Percentiles rank a stretch among this genome's conserved stretches.
Conservation (phyloP, 495 filamentous ascomycete species). For the Eremomyces bilateralis region DNA sequence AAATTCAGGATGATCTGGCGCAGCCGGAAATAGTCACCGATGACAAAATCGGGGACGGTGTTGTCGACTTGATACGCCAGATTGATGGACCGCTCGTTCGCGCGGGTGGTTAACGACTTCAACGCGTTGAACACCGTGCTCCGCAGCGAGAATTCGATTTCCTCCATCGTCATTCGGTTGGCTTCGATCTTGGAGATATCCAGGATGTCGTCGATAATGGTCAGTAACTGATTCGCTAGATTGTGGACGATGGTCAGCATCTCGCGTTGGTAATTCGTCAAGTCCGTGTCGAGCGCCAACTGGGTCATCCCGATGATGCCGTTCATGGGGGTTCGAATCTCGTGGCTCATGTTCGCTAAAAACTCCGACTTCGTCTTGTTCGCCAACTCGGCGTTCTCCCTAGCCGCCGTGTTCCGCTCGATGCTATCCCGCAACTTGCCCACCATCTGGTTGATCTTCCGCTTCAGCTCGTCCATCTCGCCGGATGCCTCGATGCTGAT, state of each 20-base stretch:
- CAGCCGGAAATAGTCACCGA: slow-evolving; percentile 90
- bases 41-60: slow-evolving; percentile 86
- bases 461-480: slow-evolving; percentile 98
- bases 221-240: slow-evolving; percentile 86
- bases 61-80: slow-evolving; percentile 87
- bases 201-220: slow-evolving; percentile 97
- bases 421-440: slow-evolving; percentile 90
- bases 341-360: slow-evolving; percentile 97
- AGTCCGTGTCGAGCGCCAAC: slow-evolving; percentile 82
- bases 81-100: slow-evolving; percentile 91
- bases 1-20: slow-evolving; percentile 83
- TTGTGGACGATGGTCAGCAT: slow-evolving; percentile 99
- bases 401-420: slow-evolving; percentile 87
- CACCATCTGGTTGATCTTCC: slow-evolving; percentile 99
- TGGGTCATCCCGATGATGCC: slow-evolving; percentile 89
- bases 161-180: slow-evolving; percentile 98
- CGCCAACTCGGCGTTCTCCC: slow-evolving; percentile 88
- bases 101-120: slow-evolving; percentile 87
- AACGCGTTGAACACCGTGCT: slow-evolving; percentile 95
- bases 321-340: slow-evolving; percentile 91
- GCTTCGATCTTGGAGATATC: slow-evolving; percentile 99
- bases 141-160: slow-evolving; percentile 87
- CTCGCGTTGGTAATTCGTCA: slow-evolving; percentile 87
- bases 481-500: slow-evolving; percentile 95
- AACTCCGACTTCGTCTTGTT: slow-evolving; percentile 99